Evolutionary conservation across 495 filamentous ascomycete genomes (phyloP).

Genomic region (Aspergillus cristatus): DNA sequence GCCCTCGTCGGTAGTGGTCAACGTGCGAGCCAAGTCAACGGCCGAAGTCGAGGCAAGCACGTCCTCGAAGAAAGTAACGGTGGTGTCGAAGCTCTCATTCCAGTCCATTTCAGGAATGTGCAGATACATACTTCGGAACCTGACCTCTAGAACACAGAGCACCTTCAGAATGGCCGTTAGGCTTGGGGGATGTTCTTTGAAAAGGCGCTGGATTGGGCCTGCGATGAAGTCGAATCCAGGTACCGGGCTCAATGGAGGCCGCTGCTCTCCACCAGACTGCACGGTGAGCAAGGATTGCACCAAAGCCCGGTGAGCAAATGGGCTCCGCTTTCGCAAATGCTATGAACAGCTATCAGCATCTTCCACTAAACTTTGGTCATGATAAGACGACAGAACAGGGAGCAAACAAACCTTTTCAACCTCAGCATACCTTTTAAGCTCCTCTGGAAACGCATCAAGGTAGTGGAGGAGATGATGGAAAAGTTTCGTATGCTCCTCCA

Average conservation of each 20-base stretch:
- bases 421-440: constrained; percentile 22
- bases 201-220: constrained; percentile 28
- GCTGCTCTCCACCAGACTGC: constrained; percentile 6
- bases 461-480: constrained; percentile 29
- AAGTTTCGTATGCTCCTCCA: constrained; percentile 31
- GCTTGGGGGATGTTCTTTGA: constrained; percentile 22
- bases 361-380: background rate
- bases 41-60: constrained; percentile 20
- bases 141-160: constrained; percentile 23
- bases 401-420: constrained; percentile 25
- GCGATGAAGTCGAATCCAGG: constrained; percentile 32
- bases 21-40: constrained; percentile 20
- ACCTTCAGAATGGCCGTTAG: constrained; percentile 26
- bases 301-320: constrained; percentile 32
- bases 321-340: constrained; percentile 28
- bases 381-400: background rate
- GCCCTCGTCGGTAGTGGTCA: constrained; percentile 19
- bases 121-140: constrained; percentile 28
- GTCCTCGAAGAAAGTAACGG: constrained; percentile 26
- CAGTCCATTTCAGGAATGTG: constrained; percentile 29
- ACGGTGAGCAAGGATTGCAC: constrained; percentile 18
- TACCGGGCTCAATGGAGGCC: constrained; percentile 5
- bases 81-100: constrained; percentile 21
- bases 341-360: constrained; percentile 7
- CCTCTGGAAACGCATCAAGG: constrained; percentile 25